Conservation (phyloP, 768 basidiomycete species). For the Calocera cornea region DNA sequence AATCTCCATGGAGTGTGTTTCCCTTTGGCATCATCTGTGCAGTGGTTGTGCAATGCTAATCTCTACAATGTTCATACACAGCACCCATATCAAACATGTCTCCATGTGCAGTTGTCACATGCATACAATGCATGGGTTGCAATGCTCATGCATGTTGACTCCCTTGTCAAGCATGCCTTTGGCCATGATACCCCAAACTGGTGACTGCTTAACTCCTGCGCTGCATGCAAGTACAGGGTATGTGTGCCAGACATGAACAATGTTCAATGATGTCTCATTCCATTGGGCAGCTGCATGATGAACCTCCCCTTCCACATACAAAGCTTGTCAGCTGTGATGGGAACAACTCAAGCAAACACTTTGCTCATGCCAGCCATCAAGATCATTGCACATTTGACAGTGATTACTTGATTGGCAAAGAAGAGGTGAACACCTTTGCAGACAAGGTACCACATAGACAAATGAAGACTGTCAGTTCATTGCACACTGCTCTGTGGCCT, state of each 20-base stretch:
- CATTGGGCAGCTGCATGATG: not conserved
- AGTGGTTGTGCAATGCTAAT: too few relatives aligned
- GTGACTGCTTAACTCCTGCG: not conserved
- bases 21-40: too few relatives aligned
- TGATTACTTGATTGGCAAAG: not conserved
- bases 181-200: not conserved
- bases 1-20: not conserved
- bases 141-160: not conserved
- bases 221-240: not conserved
- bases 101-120: not conserved
- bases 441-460: too few relatives aligned
- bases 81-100: not conserved
- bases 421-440: not conserved
- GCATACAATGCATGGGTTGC: not conserved
- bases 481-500: not conserved
- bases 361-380: not conserved
- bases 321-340: not conserved
- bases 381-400: not conserved
- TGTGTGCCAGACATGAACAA: not conserved
- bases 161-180: not conserved
- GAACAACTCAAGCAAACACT: not conserved
- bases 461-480: too few relatives aligned
- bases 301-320: not conserved
- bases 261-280: not conserved
- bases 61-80: not conserved